Evolutionary conservation across 139 green algal genomes (phyloP).

Genomic region (Diplosphaera chodatii): DNA sequence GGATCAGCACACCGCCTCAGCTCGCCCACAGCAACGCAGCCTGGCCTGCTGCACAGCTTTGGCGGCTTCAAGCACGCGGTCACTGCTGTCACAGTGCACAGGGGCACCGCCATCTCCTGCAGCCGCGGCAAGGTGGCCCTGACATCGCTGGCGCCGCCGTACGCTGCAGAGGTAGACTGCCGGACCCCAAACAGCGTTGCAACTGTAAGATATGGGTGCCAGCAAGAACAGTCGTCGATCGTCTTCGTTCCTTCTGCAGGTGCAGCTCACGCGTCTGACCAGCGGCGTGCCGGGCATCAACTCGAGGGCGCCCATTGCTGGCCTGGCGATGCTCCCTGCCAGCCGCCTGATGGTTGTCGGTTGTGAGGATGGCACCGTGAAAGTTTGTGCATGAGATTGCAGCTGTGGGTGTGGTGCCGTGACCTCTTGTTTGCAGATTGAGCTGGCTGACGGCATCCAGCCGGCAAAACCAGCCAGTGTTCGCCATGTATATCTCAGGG

Average conservation of each 20-base stretch:
- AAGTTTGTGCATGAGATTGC: conserved; percentile 24
- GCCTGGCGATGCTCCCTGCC: conserved; percentile 21
- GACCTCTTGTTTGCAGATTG: no score
- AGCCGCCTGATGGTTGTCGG: conserved; percentile 31
- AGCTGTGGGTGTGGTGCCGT: no score
- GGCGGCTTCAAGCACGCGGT: not conserved
- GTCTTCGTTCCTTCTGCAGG: no score
- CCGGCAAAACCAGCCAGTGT: no score
- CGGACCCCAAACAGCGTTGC: no score
- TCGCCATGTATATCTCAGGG: no score
- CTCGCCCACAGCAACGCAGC: not conserved
- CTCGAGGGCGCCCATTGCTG: conserved; percentile 9
- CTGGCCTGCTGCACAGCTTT: not conserved
- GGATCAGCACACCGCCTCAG: no score
- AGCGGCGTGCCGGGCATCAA: not conserved
- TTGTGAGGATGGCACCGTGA: conserved; percentile 27
- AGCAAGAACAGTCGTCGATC: no score
- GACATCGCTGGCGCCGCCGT: not conserved
- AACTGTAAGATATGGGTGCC: no score
- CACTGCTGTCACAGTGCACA: not conserved
- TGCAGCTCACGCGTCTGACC: not conserved
- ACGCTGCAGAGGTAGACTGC: not conserved
- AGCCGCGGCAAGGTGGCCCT: not conserved
- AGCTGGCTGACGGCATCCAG: no score
- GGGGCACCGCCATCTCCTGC: not conserved